Base-by-base conservation (phyloP, 768 basidiomycete species). In the Pholiota microspora region DNA sequence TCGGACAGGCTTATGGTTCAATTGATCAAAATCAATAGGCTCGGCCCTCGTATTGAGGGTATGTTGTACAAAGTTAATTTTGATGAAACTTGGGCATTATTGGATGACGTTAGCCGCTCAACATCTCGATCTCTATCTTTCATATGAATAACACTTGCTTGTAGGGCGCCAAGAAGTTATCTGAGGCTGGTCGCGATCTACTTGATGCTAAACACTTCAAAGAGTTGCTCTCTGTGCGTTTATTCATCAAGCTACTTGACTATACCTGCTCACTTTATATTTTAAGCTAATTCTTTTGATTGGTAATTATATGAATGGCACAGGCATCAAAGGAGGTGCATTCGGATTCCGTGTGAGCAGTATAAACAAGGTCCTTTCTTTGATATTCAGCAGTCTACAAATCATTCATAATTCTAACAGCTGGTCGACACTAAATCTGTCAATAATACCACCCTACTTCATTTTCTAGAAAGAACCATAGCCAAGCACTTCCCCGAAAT, bases 291-390 rank as follows among this genome's bases (percentile, higher is more conserved):
- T 98, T 59, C 85, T 99, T 12, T 79, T 95, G 62, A 84, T 99
- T 61, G 96, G 96, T 38, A 99, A 99, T 69, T 99, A 94, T 69
- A 94, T 98, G 88, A 99, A 99, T 67, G 93, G 94, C 5, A 89
- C 93, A 50, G 94, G 95, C 51, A 81, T 93, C 63, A 97, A 96
- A 69, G 96, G 96, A 52, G 95, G 95, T 28, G 97, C 97, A 1
- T 96, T 92, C 62, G 96, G 96, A 55, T 99, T 99, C 82, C 85
- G 90, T 64, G 85, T 98, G 49, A 94, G 92, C 73, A 96, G 94
- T 69, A 95, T 99, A 71, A 98, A 99, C 75, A 94, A 94, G 80
- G 94, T 87, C 63, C 58, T 73, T 31, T 35, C 24, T n/a, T 24
- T 2, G 7, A 21, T 40, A 21, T 40, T 25, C 29, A 35, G 9